Conservation (phyloP, 2,329 filamentous ascomycete genomes). For the Penicillium sp. region DNA sequence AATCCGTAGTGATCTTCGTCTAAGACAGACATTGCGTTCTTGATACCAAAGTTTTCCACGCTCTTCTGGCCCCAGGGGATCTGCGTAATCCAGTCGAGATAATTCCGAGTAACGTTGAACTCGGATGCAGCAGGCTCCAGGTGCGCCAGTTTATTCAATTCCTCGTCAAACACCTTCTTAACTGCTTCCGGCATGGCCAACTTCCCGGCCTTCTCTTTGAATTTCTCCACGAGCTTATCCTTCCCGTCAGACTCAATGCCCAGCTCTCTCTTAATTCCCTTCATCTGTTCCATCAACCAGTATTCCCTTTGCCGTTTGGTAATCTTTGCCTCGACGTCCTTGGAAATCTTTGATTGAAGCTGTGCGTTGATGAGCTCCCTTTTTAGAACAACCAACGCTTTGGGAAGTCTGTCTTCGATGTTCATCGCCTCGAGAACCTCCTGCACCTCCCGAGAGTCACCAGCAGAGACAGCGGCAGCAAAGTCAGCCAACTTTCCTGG, state of each 20-base stretch:
- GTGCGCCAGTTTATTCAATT: constrained; percentile 94
- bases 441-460: constrained; percentile 86
- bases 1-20: constrained; percentile 96
- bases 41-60: constrained; percentile 92
- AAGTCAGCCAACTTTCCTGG: constrained; percentile 95
- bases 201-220: constrained; percentile 90
- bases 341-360: constrained; percentile 92
- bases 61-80: constrained; percentile 96
- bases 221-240: constrained; percentile 95
- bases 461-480: constrained; percentile 91
- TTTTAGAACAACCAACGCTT: constrained; percentile 87
- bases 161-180: constrained; percentile 96
- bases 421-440: constrained; percentile 85
- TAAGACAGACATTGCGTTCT: constrained; percentile 82
- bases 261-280: constrained; percentile 90
- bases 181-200: constrained; percentile 96
- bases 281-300: constrained; percentile 99
- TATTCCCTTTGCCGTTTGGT: constrained; percentile 96
- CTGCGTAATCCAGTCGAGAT: constrained; percentile 97
- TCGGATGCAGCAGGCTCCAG: constrained; percentile 94
- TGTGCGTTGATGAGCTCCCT: constrained; percentile 99
- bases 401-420: constrained; percentile 86
- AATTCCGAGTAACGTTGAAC: constrained; percentile 97
- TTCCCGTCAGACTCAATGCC: constrained; percentile 97
- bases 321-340: constrained; percentile 96